A percentile compares a stretch with the other conserved stretches of the same genome.
Evolutionary conservation across 2,329 filamentous ascomycete genomes (phyloP).

Genomic region (Madurella fahalii): DNA sequence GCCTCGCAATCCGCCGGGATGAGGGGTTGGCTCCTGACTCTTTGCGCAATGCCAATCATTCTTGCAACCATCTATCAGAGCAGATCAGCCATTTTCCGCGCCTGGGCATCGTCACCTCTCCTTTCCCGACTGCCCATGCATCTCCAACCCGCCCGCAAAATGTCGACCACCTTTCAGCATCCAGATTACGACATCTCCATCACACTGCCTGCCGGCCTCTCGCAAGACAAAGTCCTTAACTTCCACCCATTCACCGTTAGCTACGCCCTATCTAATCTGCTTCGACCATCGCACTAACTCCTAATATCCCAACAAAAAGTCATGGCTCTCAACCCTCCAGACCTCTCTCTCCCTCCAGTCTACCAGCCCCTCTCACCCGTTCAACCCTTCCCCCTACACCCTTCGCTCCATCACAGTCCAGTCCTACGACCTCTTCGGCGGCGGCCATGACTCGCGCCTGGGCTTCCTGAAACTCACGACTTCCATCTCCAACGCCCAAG

Average conservation of each 20-base stretch:
- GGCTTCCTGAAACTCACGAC: constrained; percentile 57
- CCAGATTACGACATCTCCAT: constrained; percentile 39
- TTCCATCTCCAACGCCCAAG: constrained; percentile 42
- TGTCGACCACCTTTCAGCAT: constrained; percentile 41
- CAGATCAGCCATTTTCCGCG: constrained; percentile 18
- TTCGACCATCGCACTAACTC: neutral
- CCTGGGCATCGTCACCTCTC: constrained; percentile 10
- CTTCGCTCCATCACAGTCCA: constrained; percentile 51
- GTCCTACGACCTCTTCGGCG: constrained; percentile 50
- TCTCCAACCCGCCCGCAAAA: constrained; percentile 20
- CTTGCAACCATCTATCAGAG: constrained; percentile 10
- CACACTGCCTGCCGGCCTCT: constrained; percentile 41
- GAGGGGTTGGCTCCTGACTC: constrained; percentile 4
- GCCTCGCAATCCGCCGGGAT: neutral
- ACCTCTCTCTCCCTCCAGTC: constrained; percentile 45
- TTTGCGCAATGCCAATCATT: constrained; percentile 11
- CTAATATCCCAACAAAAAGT: constrained; percentile 31
- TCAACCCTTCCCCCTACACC: constrained; percentile 50
- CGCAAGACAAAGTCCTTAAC: constrained; percentile 40
- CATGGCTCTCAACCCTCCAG: constrained; percentile 47
- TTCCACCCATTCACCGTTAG: constrained; percentile 51
- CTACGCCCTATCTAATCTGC: neutral
- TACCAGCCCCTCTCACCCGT: constrained; percentile 42
- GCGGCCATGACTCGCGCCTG: constrained; percentile 32
- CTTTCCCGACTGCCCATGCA: constrained; percentile 4